Conservation (phyloP, 2,329 filamentous ascomycete species). For the Xylariaceae sp. region DNA sequence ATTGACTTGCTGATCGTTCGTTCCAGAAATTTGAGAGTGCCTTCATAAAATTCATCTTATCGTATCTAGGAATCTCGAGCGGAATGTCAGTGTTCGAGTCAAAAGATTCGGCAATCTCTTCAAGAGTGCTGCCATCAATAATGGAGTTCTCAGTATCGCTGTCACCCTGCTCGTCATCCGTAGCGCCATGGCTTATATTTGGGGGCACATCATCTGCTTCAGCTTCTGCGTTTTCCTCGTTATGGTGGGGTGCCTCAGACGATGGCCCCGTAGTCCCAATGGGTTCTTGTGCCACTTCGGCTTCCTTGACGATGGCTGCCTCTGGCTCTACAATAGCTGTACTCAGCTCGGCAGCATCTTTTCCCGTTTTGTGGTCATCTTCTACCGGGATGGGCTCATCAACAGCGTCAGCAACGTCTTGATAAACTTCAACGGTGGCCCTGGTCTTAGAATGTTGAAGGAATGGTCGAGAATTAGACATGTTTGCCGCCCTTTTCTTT, state of each 20-base stretch:
- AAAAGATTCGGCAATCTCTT: constrained; percentile 57
- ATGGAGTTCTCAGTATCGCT: constrained; percentile 70
- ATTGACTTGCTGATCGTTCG: constrained; percentile 91
- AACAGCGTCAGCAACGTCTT: constrained; percentile 87
- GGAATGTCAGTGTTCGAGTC: constrained; percentile 56
- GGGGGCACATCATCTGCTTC: constrained; percentile 42
- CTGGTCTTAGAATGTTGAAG: constrained; percentile 84
- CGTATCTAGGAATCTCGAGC: constrained; percentile 80
- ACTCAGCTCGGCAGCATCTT: constrained; percentile 32
- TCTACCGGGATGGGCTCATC: constrained; percentile 66
- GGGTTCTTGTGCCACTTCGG: constrained; percentile 11
- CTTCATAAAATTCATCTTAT: constrained; percentile 89
- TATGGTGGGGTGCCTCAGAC: constrained; percentile 26
- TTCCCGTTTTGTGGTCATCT: constrained; percentile 47
- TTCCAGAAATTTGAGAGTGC: constrained; percentile 98
- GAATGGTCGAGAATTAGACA: constrained; percentile 70
- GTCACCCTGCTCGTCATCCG: constrained; percentile 59
- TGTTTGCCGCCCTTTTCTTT: constrained; percentile 71
- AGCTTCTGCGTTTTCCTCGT: constrained; percentile 35
- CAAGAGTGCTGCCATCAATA: constrained; percentile 61
- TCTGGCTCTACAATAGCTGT: constrained; percentile 19
- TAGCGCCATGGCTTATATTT: constrained; percentile 53
- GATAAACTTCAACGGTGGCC: constrained; percentile 92
- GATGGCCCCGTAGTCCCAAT: constrained; percentile 13
- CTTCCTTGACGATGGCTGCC: constrained; percentile 10